phyloP scores from a whole-genome alignment of 345 rosid species.

The Arabidopsis suecica region DNA sequence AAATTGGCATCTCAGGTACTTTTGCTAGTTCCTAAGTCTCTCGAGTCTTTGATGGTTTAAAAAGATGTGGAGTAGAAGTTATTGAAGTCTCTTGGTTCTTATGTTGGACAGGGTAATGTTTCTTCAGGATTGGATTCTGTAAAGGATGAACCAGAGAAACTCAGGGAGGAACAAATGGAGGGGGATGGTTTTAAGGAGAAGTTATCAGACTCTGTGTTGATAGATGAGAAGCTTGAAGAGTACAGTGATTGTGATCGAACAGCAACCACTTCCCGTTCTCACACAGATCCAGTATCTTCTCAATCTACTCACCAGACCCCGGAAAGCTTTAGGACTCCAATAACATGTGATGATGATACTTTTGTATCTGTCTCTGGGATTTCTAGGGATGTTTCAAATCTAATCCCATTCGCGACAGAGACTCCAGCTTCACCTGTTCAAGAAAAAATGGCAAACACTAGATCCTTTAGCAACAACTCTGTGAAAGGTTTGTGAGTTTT shows the following conservation, averaged over 20 bases:
- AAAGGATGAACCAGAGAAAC: conserved; percentile 30
- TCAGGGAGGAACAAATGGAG: conserved; percentile 25
- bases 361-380: conserved; percentile 36
- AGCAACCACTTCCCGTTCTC: conserved; percentile 30
- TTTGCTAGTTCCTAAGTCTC: conserved; percentile 16
- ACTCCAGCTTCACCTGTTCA: conserved; percentile 18
- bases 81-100: conserved; percentile 28
- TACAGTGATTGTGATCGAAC: conserved; percentile 34
- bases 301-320: conserved; percentile 34
- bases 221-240: conserved; percentile 35
- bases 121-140: conserved; percentile 37
- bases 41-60: neutral
- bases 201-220: conserved; percentile 35
- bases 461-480: conserved; percentile 45
- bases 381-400: conserved; percentile 39
- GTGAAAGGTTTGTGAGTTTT: conserved; percentile 48
- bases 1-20: conserved; percentile 55
- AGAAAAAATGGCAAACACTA: conserved; percentile 31
- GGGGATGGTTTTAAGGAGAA: conserved; percentile 35
- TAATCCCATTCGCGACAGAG: conserved; percentile 24
- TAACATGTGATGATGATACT: conserved; percentile 28
- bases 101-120: conserved; percentile 45
- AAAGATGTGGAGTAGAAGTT: conserved; percentile 3
- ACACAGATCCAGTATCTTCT: conserved; percentile 21
- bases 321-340: conserved; percentile 21